Base-by-base conservation (phyloP, 768 basidiomycete genomes). In the Pulveroboletus ravenelii region DNA sequence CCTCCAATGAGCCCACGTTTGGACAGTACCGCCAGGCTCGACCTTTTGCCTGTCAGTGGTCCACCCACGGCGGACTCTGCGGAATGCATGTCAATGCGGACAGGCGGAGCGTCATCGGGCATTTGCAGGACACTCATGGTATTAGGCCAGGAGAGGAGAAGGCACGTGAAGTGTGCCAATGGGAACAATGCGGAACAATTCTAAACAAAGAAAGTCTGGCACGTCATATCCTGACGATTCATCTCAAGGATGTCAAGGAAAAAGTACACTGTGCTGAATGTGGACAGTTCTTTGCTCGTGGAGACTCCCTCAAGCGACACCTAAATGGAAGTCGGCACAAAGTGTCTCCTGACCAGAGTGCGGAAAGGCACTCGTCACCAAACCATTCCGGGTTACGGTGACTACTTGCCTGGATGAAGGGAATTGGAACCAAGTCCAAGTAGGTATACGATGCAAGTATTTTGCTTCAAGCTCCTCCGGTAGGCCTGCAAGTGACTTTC, bases 171-270 rank as follows among this genome's bases (percentile, higher is more conserved):
- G 8, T 6, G 8, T 67, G 66, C 42, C 3, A 3, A 2, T 69
- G 66, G 67, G 35, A 48, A 0, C 18, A 20, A 1, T 69, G 66
- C 20, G 30, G 0, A 9, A 56, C 29, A 30, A 13, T 1, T 3
- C 50, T 67, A 55, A 68, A 67, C 3, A 67, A 53, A 25, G 67
- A 69, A 41, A 69, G 65, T 37, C 43, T 67, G 3, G 46, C 45
- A 10, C 59, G 67, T 1, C 66, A 69, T 27, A 56, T 67, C 15
- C 35, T 58, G 37, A 45, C 67, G 10, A 55, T 69, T 0, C 67
- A 67, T 34, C 38, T 60, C 12, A 61, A 52, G 50, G 41, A 57
- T n/a, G 43, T 60, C 14, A 61, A 52, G 51, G 43, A 58, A 18
- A 43, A 27, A 17, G 52, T 47, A 2, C 30, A 41, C 1, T 69